Base-by-base conservation (phyloP, 2,329 filamentous ascomycete genomes). In the Incumbomyces lentus region DNA sequence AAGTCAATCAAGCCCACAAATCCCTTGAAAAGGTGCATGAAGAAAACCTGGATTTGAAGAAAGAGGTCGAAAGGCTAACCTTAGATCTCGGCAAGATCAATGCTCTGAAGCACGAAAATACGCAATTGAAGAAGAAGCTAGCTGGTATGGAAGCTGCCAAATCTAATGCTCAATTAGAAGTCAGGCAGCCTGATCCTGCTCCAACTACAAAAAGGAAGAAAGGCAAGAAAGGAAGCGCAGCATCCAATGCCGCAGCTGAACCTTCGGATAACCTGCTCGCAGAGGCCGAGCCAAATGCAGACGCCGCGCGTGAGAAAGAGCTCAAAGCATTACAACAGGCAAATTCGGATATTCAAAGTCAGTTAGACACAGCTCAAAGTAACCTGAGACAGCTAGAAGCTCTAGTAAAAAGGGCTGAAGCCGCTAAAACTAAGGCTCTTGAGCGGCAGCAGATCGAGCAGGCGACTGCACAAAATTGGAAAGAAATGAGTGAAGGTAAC, bases 71-170 rank as follows among this genome's bases (percentile, higher is more conserved):
- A 22, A 46, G 29, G 16, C 44, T 46, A 2, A 46, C 16, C 33
- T 29, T 29, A n/a, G 44, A 46, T 19, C 30, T 40, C n/a, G 36
- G 16, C 11, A 46, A 46, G 37, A 32, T 46, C 26, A 46, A 46
- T 22, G 36, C 44, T 18, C n/a, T 46, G 26, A 46, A 46, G 17
- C 44, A 46, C 17, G 44, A 46, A 26, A 46, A 46, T 17, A 35
- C 44, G 16, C 44, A 46, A 19, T 29, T 46, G 19, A 46, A 46
- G 30, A 46, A 46, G 37, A 46, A 46, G 17, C 19, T 46, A 16
- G 36, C 44, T 17, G 44, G 16, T 19, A 30, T 37, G 3, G 44
- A 40, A 33, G 22, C 36, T 26, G 10, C 10, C 10, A 35, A 26
- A 14, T n/a, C 36, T 29, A 37, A 46, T n/a, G 10, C 35, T 30